Evolutionary conservation across 768 basidiomycete species (phyloP), one percentile per base, ranked within the genome.

Genomic region (Trametopsis cervina): DNA sequence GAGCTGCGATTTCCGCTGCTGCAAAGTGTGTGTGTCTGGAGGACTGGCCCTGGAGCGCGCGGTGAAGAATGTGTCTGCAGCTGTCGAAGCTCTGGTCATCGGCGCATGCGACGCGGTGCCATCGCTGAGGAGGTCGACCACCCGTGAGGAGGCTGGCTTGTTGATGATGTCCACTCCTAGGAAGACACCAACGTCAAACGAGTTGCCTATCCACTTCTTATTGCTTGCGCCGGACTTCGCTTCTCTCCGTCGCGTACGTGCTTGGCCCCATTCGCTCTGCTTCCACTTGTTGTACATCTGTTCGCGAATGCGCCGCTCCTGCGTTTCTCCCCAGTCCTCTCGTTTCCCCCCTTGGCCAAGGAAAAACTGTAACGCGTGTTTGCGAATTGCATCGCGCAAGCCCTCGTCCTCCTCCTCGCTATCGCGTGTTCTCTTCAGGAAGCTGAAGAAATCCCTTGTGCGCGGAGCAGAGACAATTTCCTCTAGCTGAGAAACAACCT

Each of bases 131-230:
- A 15, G 33, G 24, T 33, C 23, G 24, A 15, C 11, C 24, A 23
- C 39, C n/a, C 22, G 42, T 22, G 27, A 33, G 33, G 48, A 47
- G 4, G 57, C 58, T 33, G 60, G 59, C 39, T 68, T 68, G 38
- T 74, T 66, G 42, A 83, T 66, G 25, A 85, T 66, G 52, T 80
- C 75, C 43, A 89, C 73, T 10, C 86, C 89, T 29, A 89, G 68
- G 51, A 91, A 73, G n/a, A 73, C 73, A 2, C 89, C 89, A 29
- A 91, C 70, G 57, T 88, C 84, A 53, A 91, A 91, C 50, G 80
- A 86, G 20, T 71, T 72, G 22, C 89, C 86, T 23, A 85, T 73
- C 85, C 85, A 89, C 18, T 65, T 69, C 18, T 56, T 52, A 21
- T 63, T 57, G 13, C 44, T 25, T 7, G 29, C 9, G 29, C 29